These are phyloP conservation scores for Hyaloperonospora arabidopsidis DNA, from an alignment of 352 stramenopile species.

Conservation along the genomic window DNA sequence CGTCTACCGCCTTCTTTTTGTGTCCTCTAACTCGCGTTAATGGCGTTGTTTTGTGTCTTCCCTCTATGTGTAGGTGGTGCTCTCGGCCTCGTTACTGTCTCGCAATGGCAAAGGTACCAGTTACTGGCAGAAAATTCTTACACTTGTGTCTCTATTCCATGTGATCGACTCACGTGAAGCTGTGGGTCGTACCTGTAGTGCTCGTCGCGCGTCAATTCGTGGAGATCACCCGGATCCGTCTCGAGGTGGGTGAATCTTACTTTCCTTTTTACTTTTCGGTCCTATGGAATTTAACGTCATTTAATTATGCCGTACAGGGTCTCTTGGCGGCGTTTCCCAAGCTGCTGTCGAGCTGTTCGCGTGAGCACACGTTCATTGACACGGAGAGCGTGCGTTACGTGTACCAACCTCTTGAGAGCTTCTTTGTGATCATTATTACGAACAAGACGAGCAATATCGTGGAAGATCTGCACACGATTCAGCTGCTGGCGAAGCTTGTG, in stretches of 20 bases:
- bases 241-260: constrained; percentile 72
- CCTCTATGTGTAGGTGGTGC: constrained; percentile 80
- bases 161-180: constrained; percentile 5
- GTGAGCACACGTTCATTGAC: constrained; percentile 99
- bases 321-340: constrained; percentile 99
- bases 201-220: constrained; percentile 98
- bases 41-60: constrained; percentile 11
- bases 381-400: constrained; percentile 98
- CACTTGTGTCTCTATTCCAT: neutral
- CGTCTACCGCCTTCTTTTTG: neutral
- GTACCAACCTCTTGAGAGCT: constrained; percentile 97
- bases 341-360: constrained; percentile 88
- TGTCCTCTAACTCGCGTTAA: constrained; percentile 15
- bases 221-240: constrained; percentile 96
- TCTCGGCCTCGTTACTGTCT: constrained; percentile 92
- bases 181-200: constrained; percentile 36
- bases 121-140: neutral
- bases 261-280: neutral
- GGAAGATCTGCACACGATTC: constrained; percentile 97
- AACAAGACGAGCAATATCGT: constrained; percentile 99
- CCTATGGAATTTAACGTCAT: neutral
- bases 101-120: constrained; percentile 89
- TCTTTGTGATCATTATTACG: constrained; percentile 98
- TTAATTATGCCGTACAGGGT: constrained; percentile 36
- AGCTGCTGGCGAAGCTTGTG: constrained; percentile 95